Evolutionary conservation across 192 early-diverging fungal species (phyloP), one percentile per base, ranked within the genome.

Genomic region (Funneliformis geosporum): DNA sequence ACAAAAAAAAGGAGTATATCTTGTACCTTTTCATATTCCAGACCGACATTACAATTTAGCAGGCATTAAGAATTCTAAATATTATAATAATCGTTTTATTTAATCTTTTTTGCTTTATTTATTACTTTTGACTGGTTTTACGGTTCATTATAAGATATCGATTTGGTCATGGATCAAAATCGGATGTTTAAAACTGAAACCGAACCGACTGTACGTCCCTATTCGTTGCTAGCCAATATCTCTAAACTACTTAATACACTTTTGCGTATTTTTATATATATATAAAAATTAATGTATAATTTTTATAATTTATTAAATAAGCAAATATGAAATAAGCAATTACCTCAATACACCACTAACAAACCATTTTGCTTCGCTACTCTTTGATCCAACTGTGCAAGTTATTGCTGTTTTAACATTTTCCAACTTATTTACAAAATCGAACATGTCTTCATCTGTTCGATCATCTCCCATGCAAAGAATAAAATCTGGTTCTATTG

Each of bases 391-490:
- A 14, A 89, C 88, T 3, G 87, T 88, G 55, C 88, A 89, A 33
- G 88, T 90, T 21, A 89, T 78, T 10, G 84, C 81, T 18, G 81
- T 46, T 21, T 80, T 75, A 43, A 80, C 16, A 11, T 33, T 67
- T 8, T 18, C 60, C 44, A 64, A 61, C 16, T 86, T 87, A 62
- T 89, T 87, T 23, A 93, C 81, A 67, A 88, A 90, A 61, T 86
- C 88, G 86, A 95, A 95, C 92, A 95, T 92, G 64, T 89, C 91
- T 82, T 95, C 94, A 70, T 95, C 94, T 5, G 92, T 82, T 6
- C 93, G 89, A 80, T 95, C 94, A 64, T 94, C 92, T 8, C 94
- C 94, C 25, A 95, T 81, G 11, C 85, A 83, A 8, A 95, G 82
- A 33, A 94, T 85, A 81, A 94, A 94, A 55, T 95, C 94, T 8